Conservation (phyloP, 2,329 filamentous ascomycete species). For the Aspergillus amoenus region DNA sequence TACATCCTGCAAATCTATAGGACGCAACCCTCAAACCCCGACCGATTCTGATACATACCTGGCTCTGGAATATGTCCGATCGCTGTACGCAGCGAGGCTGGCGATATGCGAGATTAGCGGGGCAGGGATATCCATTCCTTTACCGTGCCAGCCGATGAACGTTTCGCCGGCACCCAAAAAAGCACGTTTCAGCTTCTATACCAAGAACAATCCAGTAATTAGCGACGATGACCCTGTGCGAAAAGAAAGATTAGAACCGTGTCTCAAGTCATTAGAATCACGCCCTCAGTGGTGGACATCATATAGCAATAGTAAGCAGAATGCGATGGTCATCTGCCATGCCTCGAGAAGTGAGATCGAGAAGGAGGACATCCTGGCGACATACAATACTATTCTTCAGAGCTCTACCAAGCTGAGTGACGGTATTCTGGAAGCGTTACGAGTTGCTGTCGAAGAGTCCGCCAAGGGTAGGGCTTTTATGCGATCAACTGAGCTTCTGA, state of each 20-base stretch:
- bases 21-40: slow-evolving; percentile 28
- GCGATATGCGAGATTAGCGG: slow-evolving; percentile 63
- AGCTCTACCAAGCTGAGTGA: slow-evolving; percentile 36
- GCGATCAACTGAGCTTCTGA: slow-evolving; percentile 30
- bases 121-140: slow-evolving; percentile 52
- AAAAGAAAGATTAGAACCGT: slow-evolving; percentile 44
- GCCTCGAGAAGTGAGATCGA: slow-evolving; percentile 60
- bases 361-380: slow-evolving; percentile 46
- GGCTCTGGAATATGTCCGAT: slow-evolving; percentile 48
- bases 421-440: slow-evolving; percentile 36
- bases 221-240: slow-evolving; percentile 17
- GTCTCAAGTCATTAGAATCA: slow-evolving; percentile 54
- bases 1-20: slow-evolving; percentile 53
- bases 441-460: slow-evolving; percentile 29
- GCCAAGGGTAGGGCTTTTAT: slow-evolving; percentile 35
- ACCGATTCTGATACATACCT: slow-evolving; percentile 25
- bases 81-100: slow-evolving; percentile 61
- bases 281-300: slow-evolving; percentile 63
- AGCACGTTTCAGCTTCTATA: slow-evolving; percentile 23
- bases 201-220: slow-evolving; percentile 22
- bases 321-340: slow-evolving; percentile 62
- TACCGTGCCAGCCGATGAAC: slow-evolving; percentile 52
- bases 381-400: slow-evolving; percentile 40
- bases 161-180: slow-evolving; percentile 37
- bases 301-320: slow-evolving; percentile 62